Evolutionary conservation across 257 asterid genomes (phyloP), one percentile per base, ranked within the genome.

Genomic region (Forsythia suspensa): DNA sequence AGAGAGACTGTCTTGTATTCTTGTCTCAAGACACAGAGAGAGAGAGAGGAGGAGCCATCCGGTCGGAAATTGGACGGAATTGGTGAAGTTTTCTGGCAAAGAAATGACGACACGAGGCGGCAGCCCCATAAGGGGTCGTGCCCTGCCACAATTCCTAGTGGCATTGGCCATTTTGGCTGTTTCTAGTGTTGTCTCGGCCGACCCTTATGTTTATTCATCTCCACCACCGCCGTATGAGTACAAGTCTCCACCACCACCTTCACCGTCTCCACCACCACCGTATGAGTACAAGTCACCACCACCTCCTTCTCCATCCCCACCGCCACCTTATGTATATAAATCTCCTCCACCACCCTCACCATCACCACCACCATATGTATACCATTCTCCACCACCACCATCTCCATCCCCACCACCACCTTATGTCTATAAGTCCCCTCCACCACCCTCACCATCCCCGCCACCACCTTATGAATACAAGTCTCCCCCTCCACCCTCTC

Each of bases 101-200:
- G 81, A 0, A 70, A 92, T 92, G 97, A 80, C 75, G 78, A 76
- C 34, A 21, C 77, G 6, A 36, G 82, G 87, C 82, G 74, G 81
- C 73, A 81, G 89, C 87, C 85, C 76, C 81, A 43, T 34, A 0
- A 29, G 65, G 83, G 90, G 91, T 72, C 81, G 85, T 34, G 71
- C 79, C 77, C 18, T 84, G 90, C 88, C 88, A 36, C 86, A 77
- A 6, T 20, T 87, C 5, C 11, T 88, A 10, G 84, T 81, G 90
- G 91, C 90, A 75, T 81, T 90, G 78, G 87, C 91, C 71, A 48
- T 89, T n/a, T 79, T 90, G 88, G 88, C 84, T 0, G 71, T 78
- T 71, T 84, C 88, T 39, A 76, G 40, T 34, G 4, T 84, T 38
- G 94, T 84, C 51, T 84, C 92, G 0, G 97, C 93, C 0, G 90